These are phyloP conservation scores for Rheum nobile DNA, from an alignment of 148 eudicot genomes.

Conservation along the genomic window DNA sequence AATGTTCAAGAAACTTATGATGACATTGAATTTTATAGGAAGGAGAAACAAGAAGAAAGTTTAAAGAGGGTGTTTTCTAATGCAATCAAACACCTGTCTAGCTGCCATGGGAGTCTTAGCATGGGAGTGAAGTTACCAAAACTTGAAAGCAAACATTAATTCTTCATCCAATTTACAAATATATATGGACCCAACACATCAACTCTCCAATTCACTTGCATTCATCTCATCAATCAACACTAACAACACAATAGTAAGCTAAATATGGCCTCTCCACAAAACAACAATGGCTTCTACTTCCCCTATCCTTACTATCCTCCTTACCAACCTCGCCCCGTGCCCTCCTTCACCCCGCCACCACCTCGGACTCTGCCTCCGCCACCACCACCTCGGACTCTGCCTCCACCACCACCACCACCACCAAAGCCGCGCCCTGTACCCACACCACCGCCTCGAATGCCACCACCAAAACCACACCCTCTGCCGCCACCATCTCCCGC, in stretches of 20 bases:
- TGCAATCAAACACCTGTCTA: constrained; percentile 16
- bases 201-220: not conserved
- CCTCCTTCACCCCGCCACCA: constrained; percentile 6
- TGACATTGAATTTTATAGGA: not conserved
- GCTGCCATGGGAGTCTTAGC: constrained; percentile 17
- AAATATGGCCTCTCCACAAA: not conserved
- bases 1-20: not conserved
- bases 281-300: not conserved
- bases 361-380: not conserved
- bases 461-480: not conserved
- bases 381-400: not conserved
- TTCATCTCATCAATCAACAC: not conserved
- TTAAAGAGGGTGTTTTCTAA: constrained; percentile 24
- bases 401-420: constrained; percentile 8
- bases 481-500: not conserved
- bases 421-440: not conserved
- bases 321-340: constrained; percentile 3
- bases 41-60: constrained; percentile 2
- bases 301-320: not conserved
- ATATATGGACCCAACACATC: not conserved
- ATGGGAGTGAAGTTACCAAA: constrained; percentile 17
- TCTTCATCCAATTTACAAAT: not conserved
- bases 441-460: not conserved
- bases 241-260: not conserved
- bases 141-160: constrained; percentile 19